phyloP scores from a whole-genome alignment of 2,329 filamentous ascomycete species.

The Venturia oleaginea region DNA sequence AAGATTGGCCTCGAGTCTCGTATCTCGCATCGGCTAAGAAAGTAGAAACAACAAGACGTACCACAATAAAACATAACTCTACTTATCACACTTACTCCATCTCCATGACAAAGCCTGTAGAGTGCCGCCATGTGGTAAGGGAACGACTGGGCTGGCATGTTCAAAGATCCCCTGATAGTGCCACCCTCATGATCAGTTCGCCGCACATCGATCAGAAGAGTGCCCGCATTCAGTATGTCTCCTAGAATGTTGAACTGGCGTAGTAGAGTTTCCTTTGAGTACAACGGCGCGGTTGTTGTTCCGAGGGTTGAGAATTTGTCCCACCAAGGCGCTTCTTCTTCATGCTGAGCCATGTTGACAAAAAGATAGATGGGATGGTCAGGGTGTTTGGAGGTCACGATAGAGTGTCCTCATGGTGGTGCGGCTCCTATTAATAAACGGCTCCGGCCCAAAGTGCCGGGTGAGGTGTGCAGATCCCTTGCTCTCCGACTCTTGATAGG shows the following conservation, averaged over 20 bases:
- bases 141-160: conserved; percentile 40
- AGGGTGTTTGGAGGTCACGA: neutral
- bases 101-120: conserved; percentile 35
- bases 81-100: conserved; percentile 28
- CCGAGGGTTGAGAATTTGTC: conserved; percentile 11
- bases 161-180: conserved; percentile 35
- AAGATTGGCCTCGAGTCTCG: neutral
- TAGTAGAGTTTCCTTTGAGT: conserved; percentile 9
- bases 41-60: conserved; percentile 18
- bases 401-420: neutral
- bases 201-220: conserved; percentile 21
- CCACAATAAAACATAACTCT: conserved; percentile 40
- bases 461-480: neutral
- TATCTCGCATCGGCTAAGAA: neutral
- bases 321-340: conserved; percentile 13
- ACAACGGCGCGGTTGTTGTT: conserved; percentile 8
- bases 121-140: conserved; percentile 36
- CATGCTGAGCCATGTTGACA: neutral
- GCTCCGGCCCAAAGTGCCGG: neutral
- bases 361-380: neutral
- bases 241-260: conserved; percentile 14
- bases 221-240: conserved; percentile 14
- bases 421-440: neutral
- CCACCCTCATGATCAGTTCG: conserved; percentile 40
- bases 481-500: neutral